Conservation (phyloP, 129 eudicot species). For the Apium graveolens region DNA sequence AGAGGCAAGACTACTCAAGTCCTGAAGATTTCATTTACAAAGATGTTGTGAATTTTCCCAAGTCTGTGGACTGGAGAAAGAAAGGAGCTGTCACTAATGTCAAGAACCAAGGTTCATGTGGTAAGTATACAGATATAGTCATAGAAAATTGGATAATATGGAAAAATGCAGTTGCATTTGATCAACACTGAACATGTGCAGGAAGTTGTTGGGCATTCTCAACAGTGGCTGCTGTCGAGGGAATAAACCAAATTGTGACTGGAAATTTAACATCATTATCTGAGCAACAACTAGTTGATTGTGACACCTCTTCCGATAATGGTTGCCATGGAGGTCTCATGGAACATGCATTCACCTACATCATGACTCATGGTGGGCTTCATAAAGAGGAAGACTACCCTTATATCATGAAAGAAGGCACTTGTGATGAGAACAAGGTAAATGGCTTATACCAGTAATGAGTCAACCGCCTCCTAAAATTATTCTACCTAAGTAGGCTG, state of each 20-base stretch:
- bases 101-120: conserved; percentile 94
- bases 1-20: conserved; percentile 28
- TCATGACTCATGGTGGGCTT: conserved; percentile 61
- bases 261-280: conserved; percentile 72
- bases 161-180: background rate
- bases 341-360: conserved; percentile 80
- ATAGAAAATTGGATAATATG: background rate
- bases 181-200: conserved; percentile 15
- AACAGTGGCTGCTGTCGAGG: conserved; percentile 97
- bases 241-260: conserved; percentile 87
- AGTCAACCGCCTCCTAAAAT: background rate
- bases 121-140: conserved; percentile 31
- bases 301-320: conserved; percentile 55
- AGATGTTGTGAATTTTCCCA: conserved; percentile 57
- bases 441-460: background rate
- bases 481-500: background rate
- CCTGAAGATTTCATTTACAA: conserved; percentile 47
- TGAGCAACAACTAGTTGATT: conserved; percentile 78
- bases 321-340: conserved; percentile 97
- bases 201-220: conserved; percentile 99
- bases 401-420: conserved; percentile 89
- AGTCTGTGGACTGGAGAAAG: conserved; percentile 93
- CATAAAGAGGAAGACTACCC: conserved; percentile 91
- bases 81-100: conserved; percentile 85
- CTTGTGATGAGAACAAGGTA: conserved; percentile 74